Percentiles rank a stretch among this genome's conserved stretches.
phyloP scores from a whole-genome alignment of 2,329 filamentous ascomycete genomes.

The Pestalotiopsis sp. region DNA sequence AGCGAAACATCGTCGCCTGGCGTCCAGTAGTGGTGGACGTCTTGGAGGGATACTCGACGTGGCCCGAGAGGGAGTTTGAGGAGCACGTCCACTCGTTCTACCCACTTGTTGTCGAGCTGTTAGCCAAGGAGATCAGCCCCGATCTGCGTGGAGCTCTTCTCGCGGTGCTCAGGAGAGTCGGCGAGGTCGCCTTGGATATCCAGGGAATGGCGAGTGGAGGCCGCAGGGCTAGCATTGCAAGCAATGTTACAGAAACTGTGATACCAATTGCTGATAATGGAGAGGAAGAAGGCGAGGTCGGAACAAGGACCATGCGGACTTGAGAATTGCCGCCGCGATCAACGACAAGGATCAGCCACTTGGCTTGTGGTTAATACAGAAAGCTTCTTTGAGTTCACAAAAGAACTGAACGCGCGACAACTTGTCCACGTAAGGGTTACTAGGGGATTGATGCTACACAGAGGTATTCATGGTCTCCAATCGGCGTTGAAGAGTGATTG shows the following conservation, averaged over 20 bases:
- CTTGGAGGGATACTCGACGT: conserved; percentile 86
- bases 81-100: conserved; percentile 84
- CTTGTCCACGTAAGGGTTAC: not conserved
- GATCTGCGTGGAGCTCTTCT: conserved; percentile 82
- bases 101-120: conserved; percentile 78
- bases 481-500: not conserved
- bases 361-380: not conserved
- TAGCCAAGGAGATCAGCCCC: conserved; percentile 77
- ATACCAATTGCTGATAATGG: not conserved
- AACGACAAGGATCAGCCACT: not conserved
- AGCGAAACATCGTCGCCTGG: conserved; percentile 97
- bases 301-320: conserved; percentile 7
- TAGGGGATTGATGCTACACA: not conserved
- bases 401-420: not conserved
- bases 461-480: not conserved
- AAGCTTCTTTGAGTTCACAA: not conserved
- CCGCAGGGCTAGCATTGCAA: conserved; percentile 44
- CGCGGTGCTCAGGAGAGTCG: conserved; percentile 76
- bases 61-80: conserved; percentile 78
- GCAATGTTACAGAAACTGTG: conserved; percentile 23
- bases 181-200: conserved; percentile 71
- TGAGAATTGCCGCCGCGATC: not conserved
- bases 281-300: conserved; percentile 17
- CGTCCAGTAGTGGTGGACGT: conserved; percentile 96
- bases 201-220: conserved; percentile 44